A percentile compares a stretch with the other conserved stretches of the same genome.
phyloP scores from a whole-genome alignment of 768 basidiomycete genomes.

The Boletus speciosus region DNA sequence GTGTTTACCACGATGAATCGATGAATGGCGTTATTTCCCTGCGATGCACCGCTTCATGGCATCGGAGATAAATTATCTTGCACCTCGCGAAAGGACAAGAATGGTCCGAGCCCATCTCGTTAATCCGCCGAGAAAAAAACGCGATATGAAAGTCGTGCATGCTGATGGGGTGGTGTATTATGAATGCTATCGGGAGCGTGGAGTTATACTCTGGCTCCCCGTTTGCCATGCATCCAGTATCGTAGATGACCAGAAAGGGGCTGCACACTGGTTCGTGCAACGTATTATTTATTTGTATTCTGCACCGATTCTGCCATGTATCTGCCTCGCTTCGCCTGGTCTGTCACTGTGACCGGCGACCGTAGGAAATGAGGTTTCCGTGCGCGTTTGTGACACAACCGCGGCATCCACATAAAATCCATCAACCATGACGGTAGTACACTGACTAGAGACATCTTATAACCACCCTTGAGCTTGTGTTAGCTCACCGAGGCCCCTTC shows the following conservation, averaged over 20 bases:
- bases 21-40: conserved; percentile 19
- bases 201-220: neutral
- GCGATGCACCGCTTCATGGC: conserved; percentile 25
- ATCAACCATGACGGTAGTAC: conserved; percentile 12
- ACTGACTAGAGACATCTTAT: conserved; percentile 14
- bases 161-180: neutral
- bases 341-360: conserved; percentile 32
- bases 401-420: conserved; percentile 30
- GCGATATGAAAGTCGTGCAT: neutral
- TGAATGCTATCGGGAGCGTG: conserved; percentile 1
- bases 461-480: conserved; percentile 17
- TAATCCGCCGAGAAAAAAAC: conserved; percentile 16
- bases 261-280: conserved; percentile 13
- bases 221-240: conserved; percentile 5
- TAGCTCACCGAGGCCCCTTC: conserved; percentile 10
- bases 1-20: conserved; percentile 32
- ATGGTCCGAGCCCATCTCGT: conserved; percentile 17
- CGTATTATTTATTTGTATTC: conserved; percentile 23
- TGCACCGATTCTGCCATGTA: conserved; percentile 18
- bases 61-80: conserved; percentile 29
- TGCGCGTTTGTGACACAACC: conserved; percentile 35
- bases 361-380: conserved; percentile 37
- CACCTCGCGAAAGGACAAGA: conserved; percentile 16
- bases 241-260: conserved; percentile 12
- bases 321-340: conserved; percentile 36